Percentiles rank a stretch among this genome's conserved stretches.
phyloP scores from a whole-genome alignment of 2,329 filamentous ascomycete genomes.

The Pseudovirgaria hyperparasitica region DNA sequence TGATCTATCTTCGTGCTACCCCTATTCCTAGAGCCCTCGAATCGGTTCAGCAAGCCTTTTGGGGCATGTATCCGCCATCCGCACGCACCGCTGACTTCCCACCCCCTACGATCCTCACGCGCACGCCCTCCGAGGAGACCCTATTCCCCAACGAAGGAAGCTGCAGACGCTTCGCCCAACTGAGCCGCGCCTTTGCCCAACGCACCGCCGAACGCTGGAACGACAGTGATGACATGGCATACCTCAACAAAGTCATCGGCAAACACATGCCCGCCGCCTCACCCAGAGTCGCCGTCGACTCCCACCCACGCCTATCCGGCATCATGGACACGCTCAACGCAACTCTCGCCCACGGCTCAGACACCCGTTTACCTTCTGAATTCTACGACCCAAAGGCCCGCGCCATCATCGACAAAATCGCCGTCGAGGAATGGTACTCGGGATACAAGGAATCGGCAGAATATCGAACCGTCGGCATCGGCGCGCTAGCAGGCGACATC shows the following conservation, averaged over 20 bases:
- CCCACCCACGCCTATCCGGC: constrained; percentile 69
- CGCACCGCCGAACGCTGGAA: constrained; percentile 36
- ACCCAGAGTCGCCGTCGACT: constrained; percentile 66
- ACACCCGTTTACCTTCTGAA: constrained; percentile 64
- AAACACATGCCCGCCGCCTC: constrained; percentile 70
- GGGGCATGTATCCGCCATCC: constrained; percentile 33
- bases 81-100: constrained; percentile 29
- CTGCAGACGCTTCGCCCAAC: constrained; percentile 34
- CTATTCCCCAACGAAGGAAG: constrained; percentile 37
- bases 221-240: constrained; percentile 63
- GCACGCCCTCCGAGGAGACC: constrained; percentile 34
- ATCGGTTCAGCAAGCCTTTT: constrained; percentile 37
- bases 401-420: constrained; percentile 57
- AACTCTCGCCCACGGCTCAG: constrained; percentile 69
- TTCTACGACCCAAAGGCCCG: constrained; percentile 73
- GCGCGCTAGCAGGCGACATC: constrained; percentile 71
- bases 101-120: constrained; percentile 31
- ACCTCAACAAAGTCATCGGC: constrained; percentile 63
- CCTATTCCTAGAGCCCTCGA: constrained; percentile 38
- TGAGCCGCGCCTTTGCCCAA: constrained; percentile 34
- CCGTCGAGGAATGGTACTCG: constrained; percentile 83
- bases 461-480: constrained; percentile 83
- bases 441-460: constrained; percentile 76
- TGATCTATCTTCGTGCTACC: constrained; percentile 34
- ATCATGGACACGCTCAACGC: constrained; percentile 93